Conservation (phyloP, 2,329 filamentous ascomycete genomes). For the Hypoxylon sp. region DNA sequence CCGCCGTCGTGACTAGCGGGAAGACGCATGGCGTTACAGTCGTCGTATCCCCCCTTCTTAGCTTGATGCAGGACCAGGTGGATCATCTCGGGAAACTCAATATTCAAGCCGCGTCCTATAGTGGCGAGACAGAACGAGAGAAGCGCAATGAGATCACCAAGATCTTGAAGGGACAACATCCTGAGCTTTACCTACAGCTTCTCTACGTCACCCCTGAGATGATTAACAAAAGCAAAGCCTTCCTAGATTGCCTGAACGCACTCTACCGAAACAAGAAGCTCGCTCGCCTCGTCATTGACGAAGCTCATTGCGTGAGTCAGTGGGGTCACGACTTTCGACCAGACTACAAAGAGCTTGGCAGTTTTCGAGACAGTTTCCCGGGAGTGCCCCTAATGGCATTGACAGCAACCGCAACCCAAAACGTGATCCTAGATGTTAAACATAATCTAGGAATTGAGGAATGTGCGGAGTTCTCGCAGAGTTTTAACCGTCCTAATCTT, state of each 20-base stretch:
- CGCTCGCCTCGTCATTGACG: constrained; percentile 94
- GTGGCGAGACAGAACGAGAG: constrained; percentile 77
- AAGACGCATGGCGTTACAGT: constrained; percentile 89
- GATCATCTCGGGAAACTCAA: constrained; percentile 80
- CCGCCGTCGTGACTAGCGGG: constrained; percentile 85
- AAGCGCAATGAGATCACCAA: constrained; percentile 77
- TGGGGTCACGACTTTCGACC: constrained; percentile 99
- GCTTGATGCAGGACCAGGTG: constrained; percentile 98
- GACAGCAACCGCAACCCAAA: constrained; percentile 93
- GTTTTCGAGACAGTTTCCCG: constrained; percentile 78
- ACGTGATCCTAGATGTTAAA: constrained; percentile 92
- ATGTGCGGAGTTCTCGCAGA: constrained; percentile 87
- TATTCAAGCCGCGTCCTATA: constrained; percentile 86
- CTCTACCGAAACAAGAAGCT: constrained; percentile 81
- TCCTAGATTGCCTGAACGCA: constrained; percentile 75
- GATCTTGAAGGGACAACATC: constrained; percentile 72
- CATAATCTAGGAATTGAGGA: constrained; percentile 87
- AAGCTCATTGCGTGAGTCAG: constrained; percentile 99
- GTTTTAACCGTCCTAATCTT: constrained; percentile 96
- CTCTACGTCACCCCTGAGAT: constrained; percentile 98
- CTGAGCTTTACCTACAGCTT: constrained; percentile 84
- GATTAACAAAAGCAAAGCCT: constrained; percentile 83
- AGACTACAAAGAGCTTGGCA: constrained; percentile 90
- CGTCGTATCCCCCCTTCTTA: constrained; percentile 94
- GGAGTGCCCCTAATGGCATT: constrained; percentile 92